Conservation (phyloP, 1,284 basidiomycete species). For the Cryptococcus amylolentus region DNA sequence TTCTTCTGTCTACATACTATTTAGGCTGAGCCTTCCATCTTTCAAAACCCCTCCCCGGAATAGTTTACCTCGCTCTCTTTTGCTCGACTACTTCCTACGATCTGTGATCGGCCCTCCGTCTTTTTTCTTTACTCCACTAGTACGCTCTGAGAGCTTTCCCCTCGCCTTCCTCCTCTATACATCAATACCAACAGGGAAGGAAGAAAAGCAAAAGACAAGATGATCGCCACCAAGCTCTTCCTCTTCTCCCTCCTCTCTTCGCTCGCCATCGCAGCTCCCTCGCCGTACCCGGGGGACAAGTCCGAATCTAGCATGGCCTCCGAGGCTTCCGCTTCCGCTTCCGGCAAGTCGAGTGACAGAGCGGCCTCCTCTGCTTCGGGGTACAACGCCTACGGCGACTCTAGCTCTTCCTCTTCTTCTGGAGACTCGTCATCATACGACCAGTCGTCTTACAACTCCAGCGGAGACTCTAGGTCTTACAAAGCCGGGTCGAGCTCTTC, state of each 20-base stretch:
- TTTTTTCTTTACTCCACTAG: neutral
- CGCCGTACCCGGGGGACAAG: neutral
- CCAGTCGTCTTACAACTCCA: neutral
- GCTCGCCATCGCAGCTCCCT: neutral
- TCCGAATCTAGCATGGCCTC: neutral
- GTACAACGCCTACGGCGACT: neutral
- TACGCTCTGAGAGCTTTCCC: neutral
- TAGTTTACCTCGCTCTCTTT: neutral
- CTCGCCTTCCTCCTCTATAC: too few species aligned
- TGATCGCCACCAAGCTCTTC: conserved; percentile 1
- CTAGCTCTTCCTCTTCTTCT: too few species aligned
- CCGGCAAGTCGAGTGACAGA: neutral
- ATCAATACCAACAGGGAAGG: neutral
- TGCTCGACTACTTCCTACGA: neutral
- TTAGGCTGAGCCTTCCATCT: too few species aligned
- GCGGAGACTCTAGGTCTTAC: neutral
- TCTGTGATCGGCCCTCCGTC: neutral
- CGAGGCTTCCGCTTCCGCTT: neutral
- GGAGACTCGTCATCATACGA: too few species aligned
- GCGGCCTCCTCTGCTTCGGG: neutral
- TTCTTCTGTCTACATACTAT: too few species aligned
- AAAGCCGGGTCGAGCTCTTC: neutral
- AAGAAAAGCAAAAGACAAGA: conserved; percentile 1
- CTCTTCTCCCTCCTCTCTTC: conserved; percentile 1
- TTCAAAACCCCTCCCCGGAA: too few species aligned